Conservation (phyloP, 2,329 filamentous ascomycete species). For the Pseudogymnoascus sp. region DNA sequence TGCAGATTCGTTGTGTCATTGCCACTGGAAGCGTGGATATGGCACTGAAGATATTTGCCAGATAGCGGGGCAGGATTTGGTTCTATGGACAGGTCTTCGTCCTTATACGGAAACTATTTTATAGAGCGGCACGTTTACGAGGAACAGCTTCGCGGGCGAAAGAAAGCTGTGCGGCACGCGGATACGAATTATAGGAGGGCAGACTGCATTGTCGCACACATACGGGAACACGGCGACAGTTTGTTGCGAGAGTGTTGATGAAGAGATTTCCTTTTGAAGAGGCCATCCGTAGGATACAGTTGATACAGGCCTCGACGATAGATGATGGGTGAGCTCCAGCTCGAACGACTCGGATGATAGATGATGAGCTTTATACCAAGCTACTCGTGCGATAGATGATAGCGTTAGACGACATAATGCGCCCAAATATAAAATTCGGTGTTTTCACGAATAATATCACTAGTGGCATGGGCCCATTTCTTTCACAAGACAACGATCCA, state of each 20-base stretch:
- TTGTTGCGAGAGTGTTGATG: not conserved
- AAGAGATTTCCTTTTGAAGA: not conserved
- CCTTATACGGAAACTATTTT: not conserved
- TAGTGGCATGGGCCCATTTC: not conserved
- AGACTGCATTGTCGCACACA: not conserved
- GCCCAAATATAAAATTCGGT: not conserved
- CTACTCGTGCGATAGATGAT: not conserved
- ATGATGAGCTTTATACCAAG: not conserved
- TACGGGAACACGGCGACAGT: not conserved
- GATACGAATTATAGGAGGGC: not conserved
- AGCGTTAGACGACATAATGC: not conserved
- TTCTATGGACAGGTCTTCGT: not conserved
- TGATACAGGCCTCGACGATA: not conserved
- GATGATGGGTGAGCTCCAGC: not conserved
- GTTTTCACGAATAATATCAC: constrained; percentile 1
- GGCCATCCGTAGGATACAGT: not conserved
- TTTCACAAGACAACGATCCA: not conserved
- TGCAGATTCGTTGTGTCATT: constrained; percentile 73
- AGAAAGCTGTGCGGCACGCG: not conserved
- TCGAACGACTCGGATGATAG: not conserved
- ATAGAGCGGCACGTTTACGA: not conserved
- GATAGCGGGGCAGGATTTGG: not conserved
- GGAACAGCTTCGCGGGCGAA: not conserved
- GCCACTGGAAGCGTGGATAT: constrained; percentile 81
- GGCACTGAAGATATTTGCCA: constrained; percentile 70